Evolutionary conservation across 345 rosid genomes (phyloP).

Genomic region (Luvunga scandens): DNA sequence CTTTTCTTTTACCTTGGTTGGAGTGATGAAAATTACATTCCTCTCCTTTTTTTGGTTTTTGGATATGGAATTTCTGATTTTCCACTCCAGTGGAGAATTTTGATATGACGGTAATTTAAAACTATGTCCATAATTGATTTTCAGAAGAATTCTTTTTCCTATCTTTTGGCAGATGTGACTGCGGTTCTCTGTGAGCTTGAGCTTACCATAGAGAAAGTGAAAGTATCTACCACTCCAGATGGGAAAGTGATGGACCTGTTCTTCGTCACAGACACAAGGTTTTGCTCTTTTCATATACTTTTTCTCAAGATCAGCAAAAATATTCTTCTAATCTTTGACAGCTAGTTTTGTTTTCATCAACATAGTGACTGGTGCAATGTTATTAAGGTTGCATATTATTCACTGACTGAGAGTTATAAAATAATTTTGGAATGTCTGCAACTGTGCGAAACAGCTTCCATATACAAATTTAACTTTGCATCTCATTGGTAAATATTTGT

Average conservation of each 20-base stretch:
- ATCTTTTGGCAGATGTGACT: slow-evolving; percentile 64
- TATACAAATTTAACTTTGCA: not conserved
- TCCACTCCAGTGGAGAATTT: slow-evolving; percentile 9
- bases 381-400: not conserved
- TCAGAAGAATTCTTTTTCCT: slow-evolving; percentile 7
- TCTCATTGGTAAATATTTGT: not conserved
- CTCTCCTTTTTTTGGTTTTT: not conserved
- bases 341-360: not conserved
- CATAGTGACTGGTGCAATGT: not conserved
- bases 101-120: slow-evolving; percentile 2
- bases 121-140: slow-evolving; percentile 10
- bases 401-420: not conserved
- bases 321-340: not conserved
- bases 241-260: slow-evolving; percentile 91
- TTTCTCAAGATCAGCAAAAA: slow-evolving; percentile 4
- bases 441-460: not conserved
- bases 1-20: not conserved
- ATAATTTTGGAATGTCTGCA: slow-evolving; percentile 1
- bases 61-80: slow-evolving; percentile 3
- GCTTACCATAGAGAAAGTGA: slow-evolving; percentile 85
- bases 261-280: slow-evolving; percentile 94
- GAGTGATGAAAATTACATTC: not conserved
- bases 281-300: slow-evolving; percentile 11
- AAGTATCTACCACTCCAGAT: slow-evolving; percentile 95
- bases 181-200: slow-evolving; percentile 76